phyloP scores from a whole-genome alignment of 225 moss, liverwort and hornwort species.

The Thuidium tamariscinum region DNA sequence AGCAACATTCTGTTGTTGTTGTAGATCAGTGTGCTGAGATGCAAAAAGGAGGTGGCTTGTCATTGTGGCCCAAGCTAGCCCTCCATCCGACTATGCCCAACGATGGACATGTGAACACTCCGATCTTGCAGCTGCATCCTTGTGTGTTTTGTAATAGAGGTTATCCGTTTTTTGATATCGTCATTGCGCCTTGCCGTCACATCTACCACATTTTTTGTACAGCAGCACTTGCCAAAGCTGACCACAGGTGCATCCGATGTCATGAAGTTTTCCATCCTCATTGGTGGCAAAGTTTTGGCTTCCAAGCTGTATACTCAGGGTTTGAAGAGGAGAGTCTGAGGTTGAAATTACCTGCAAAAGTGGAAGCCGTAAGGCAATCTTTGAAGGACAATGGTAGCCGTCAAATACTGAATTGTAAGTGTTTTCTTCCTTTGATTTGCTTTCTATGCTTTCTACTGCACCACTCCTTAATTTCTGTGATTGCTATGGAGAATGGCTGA shows the following conservation, averaged over 20 bases:
- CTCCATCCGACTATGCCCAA: neutral
- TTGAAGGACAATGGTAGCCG: no score
- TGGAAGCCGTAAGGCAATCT: no score
- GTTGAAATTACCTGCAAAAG: no score
- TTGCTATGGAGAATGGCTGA: no score
- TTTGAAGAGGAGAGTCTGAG: no score
- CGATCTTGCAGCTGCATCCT: neutral
- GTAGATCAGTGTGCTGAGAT: neutral
- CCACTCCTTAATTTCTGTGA: no score
- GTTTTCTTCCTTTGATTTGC: no score
- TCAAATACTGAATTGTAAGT: no score
- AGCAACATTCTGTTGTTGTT: neutral
- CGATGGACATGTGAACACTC: neutral
- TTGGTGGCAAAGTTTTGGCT: no score
- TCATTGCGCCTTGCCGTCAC: neutral
- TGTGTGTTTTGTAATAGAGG: neutral
- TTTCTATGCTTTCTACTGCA: no score
- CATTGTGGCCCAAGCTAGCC: neutral
- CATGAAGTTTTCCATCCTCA: no score
- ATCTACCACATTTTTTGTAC: neutral
- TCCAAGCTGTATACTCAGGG: no score
- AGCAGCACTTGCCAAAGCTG: neutral
- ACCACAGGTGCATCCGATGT: neutral
- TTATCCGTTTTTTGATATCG: neutral
- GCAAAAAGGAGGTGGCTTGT: neutral